A percentile compares a stretch with the other conserved stretches of the same genome.
These are phyloP conservation scores for Pseudocercospora ulei DNA, from an alignment of 2,329 filamentous ascomycete species.

Conservation along the genomic window DNA sequence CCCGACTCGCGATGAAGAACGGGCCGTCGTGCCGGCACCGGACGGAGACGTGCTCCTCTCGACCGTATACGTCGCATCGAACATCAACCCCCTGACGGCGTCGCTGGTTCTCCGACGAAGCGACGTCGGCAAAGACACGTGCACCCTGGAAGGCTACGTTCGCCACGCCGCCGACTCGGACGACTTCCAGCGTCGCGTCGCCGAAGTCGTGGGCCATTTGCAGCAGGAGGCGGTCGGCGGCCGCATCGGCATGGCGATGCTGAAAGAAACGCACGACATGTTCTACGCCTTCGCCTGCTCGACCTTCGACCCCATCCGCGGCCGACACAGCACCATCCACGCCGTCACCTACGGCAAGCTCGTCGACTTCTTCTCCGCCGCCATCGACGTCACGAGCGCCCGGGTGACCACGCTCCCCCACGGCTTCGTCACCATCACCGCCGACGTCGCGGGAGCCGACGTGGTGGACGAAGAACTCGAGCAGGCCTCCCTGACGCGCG, in stretches of 20 bases:
- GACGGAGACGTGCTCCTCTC: background rate
- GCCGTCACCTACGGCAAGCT: background rate
- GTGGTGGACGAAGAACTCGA: background rate
- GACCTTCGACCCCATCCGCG: background rate
- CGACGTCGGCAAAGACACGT: slow-evolving; percentile 5
- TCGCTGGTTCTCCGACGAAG: background rate
- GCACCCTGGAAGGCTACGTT: background rate
- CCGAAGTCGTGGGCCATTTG: background rate
- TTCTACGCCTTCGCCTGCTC: background rate
- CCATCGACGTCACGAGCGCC: background rate
- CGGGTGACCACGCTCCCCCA: background rate
- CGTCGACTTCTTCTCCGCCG: background rate
- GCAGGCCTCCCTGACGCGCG: background rate
- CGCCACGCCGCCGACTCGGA: background rate
- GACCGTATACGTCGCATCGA: slow-evolving; percentile 1
- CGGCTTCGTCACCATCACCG: background rate
- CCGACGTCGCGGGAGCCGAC: background rate
- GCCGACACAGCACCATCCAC: background rate
- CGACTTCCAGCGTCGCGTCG: background rate
- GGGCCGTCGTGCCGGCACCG: background rate
- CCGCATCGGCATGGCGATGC: background rate
- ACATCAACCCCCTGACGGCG: background rate
- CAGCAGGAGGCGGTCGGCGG: background rate
- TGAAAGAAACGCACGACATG: background rate
- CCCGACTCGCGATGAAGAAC: background rate